Evolutionary conservation across 1,284 basidiomycete species (phyloP).

Genomic region (Austroboletus novae-zelandiae): DNA sequence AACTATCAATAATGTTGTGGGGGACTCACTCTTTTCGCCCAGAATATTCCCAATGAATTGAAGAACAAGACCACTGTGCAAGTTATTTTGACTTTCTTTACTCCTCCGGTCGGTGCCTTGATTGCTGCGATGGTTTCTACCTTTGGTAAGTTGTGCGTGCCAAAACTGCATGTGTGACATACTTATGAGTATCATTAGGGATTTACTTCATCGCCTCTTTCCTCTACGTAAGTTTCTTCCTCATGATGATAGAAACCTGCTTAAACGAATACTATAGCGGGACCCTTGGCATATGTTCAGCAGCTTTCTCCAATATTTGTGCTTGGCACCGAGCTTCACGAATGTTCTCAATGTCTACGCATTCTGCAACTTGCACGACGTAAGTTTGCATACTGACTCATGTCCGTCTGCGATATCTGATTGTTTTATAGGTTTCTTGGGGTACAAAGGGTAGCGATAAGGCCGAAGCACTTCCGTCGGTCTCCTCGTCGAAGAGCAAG

Average conservation of each 20-base stretch:
- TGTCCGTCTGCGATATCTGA: slow-evolving; percentile 3
- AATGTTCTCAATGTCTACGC: slow-evolving; percentile 96
- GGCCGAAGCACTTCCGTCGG: slow-evolving; percentile 89
- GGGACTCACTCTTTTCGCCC: slow-evolving; percentile 5
- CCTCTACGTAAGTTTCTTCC: slow-evolving; percentile 70
- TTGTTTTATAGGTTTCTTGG: slow-evolving; percentile 68
- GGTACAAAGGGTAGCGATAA: slow-evolving; percentile 97
- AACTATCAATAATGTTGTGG: not conserved
- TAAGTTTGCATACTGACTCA: slow-evolving; percentile 34
- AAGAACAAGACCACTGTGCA: slow-evolving; percentile 46
- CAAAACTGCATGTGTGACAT: not conserved
- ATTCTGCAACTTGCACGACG: slow-evolving; percentile 94
- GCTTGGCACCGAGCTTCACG: slow-evolving; percentile 87
- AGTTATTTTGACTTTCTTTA: slow-evolving; percentile 60
- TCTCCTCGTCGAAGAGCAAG: slow-evolving; percentile 81
- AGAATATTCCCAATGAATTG: slow-evolving; percentile 58
- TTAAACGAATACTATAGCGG: slow-evolving; percentile 46
- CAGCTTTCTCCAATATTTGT: slow-evolving; percentile 93
- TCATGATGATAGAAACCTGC: not conserved
- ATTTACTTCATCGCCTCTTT: slow-evolving; percentile 85
- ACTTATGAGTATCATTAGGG: slow-evolving; percentile 37
- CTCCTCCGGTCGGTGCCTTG: slow-evolving; percentile 76
- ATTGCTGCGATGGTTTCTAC: slow-evolving; percentile 89
- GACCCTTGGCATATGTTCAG: slow-evolving; percentile 99
- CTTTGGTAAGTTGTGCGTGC: slow-evolving; percentile 51